phyloP scores from a whole-genome alignment of 805 yeast genomes.

The Wickerhamomyces silvicola region DNA sequence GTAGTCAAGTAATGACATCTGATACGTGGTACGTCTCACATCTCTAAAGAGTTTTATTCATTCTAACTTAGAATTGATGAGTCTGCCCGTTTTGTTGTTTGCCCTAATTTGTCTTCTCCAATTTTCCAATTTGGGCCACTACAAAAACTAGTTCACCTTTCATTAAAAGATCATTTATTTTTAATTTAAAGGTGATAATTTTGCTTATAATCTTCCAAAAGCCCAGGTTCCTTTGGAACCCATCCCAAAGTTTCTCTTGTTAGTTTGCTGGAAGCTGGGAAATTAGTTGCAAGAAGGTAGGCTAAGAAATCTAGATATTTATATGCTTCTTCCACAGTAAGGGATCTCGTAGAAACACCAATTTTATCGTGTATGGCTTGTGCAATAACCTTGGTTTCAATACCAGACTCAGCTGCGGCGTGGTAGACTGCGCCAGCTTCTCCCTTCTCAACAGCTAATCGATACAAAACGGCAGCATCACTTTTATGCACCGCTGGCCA shows the following conservation, averaged over 20 bases:
- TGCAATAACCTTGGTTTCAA: constrained; percentile 23
- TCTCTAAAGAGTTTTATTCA: too few species aligned
- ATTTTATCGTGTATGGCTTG: constrained; percentile 19
- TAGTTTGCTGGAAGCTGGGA: constrained; percentile 12
- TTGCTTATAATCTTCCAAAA: constrained; percentile 20
- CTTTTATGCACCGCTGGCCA: constrained; percentile 28
- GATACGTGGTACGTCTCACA: too few species aligned
- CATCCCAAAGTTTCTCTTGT: constrained; percentile 23
- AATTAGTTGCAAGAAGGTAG: constrained; percentile 6
- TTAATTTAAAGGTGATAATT: too few species aligned
- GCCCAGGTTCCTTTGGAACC: constrained; percentile 19
- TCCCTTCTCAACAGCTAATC: constrained; percentile 23
- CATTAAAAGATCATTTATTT: too few species aligned
- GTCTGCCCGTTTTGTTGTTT: too few species aligned
- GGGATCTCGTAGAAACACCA: constrained; percentile 12
- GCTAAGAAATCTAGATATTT: constrained; percentile 12
- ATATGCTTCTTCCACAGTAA: constrained; percentile 11
- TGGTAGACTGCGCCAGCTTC: constrained; percentile 22
- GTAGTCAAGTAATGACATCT: too few species aligned
- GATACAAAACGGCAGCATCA: constrained; percentile 29
- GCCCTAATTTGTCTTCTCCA: too few species aligned
- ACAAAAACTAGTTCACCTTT: too few species aligned
- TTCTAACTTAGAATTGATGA: too few species aligned
- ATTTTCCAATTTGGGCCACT: too few species aligned
- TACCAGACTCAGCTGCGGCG: constrained; percentile 22